Percentiles rank a stretch among this genome's conserved stretches.
Conservation (phyloP, 148 eudicot genomes). For the Suaeda aralocaspica region DNA sequence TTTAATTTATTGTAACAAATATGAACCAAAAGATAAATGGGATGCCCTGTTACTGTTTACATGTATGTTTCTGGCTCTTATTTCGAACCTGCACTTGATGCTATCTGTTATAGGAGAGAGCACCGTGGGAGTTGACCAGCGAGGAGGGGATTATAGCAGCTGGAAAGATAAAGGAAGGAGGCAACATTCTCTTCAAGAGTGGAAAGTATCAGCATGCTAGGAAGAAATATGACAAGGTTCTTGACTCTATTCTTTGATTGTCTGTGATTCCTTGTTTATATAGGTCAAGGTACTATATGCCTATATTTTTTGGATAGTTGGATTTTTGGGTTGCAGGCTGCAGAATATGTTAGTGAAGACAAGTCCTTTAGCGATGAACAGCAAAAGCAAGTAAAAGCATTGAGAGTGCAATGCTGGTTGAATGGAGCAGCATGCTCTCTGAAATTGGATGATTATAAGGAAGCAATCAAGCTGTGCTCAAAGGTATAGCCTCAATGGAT, state of each 20-base stretch:
- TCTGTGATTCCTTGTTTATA: neutral
- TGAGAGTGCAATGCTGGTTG: constrained; percentile 65
- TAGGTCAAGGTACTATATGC: too few relatives aligned
- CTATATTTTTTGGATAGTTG: neutral
- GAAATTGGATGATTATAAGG: constrained; percentile 41
- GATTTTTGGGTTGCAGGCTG: constrained; percentile 34
- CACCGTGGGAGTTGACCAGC: constrained; percentile 54
- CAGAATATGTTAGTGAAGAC: constrained; percentile 51
- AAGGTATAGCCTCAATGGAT: constrained; percentile 32
- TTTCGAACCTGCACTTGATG: neutral
- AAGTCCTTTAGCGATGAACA: constrained; percentile 39
- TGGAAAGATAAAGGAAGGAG: constrained; percentile 55
- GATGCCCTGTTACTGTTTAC: too few relatives aligned
- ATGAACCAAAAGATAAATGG: too few relatives aligned
- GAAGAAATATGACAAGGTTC: constrained; percentile 67
- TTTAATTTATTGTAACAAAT: too few relatives aligned
- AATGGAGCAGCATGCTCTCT: constrained; percentile 61
- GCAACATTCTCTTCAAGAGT: constrained; percentile 51
- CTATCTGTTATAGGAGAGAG: constrained; percentile 46
- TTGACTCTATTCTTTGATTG: neutral
- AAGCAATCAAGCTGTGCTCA: constrained; percentile 52
- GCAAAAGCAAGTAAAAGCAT: constrained; percentile 41
- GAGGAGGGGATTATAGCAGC: constrained; percentile 51
- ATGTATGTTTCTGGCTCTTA: too few relatives aligned
- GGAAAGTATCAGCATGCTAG: constrained; percentile 58